These are phyloP conservation scores for Cucumis hystrix DNA, from an alignment of 306 rosid species.

Conservation along the genomic window DNA sequence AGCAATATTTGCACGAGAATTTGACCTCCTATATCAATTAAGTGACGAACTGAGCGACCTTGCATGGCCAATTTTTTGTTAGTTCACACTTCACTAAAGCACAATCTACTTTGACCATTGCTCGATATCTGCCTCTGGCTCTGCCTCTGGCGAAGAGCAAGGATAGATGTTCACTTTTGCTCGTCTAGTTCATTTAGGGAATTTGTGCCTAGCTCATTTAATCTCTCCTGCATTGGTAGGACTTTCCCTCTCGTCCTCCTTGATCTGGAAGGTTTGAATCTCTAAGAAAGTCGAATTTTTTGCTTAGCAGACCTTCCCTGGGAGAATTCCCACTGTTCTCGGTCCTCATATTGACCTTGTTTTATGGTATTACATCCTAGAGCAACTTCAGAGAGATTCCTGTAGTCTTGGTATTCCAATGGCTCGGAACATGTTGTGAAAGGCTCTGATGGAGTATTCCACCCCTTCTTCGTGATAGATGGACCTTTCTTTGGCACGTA, in stretches of 20 bases:
- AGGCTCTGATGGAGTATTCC: neutral
- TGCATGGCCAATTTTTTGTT: neutral
- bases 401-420: neutral
- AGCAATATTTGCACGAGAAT: neutral
- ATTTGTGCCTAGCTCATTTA: neutral
- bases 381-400: neutral
- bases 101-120: neutral
- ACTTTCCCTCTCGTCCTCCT: neutral
- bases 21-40: neutral
- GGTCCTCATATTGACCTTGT: neutral
- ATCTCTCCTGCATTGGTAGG: neutral
- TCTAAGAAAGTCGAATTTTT: neutral
- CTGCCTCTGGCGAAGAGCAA: neutral
- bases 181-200: neutral
- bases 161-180: neutral
- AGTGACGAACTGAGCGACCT: neutral
- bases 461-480: neutral
- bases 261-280: neutral
- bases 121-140: neutral
- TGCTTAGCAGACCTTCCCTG: neutral
- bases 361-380: neutral
- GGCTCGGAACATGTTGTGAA: neutral
- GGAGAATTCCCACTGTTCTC: neutral
- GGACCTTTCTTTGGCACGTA: neutral
- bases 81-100: neutral